Base-by-base conservation (phyloP, 1,284 basidiomycete species). In the Wallemia mellicola region DNA sequence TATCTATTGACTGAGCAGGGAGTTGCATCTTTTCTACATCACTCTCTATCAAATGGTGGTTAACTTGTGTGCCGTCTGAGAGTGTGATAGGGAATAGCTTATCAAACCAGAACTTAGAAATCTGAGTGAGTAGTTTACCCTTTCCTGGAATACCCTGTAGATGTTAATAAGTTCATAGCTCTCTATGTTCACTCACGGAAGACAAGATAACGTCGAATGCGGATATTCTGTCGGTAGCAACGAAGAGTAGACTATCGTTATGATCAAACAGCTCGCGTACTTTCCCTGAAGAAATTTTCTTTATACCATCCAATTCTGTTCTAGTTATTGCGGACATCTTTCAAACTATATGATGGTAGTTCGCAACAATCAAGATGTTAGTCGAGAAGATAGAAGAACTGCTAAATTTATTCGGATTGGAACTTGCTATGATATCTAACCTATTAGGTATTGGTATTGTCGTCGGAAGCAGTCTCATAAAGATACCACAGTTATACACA, bases 71-170 rank as follows among this genome's bases (percentile, higher is more conserved):
- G 30, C 27, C 30, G 60, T 30, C 38, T 17, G n/a, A 38, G 62
- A 32, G 69, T 63, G 28, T 68, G 65, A 87, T 77, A 61, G 79
- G 68, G 55, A 70, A 71, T 38, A 92, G 79, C 67, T 83, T 83
- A 60, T 82, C 72, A 72, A 98, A 98, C 91, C 92, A 98, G 75
- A 92, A 96, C 58, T 84, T 73, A 19, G 91, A 95, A 62, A 96
- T 79, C 62, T 81, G 75, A 19, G 89, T 95, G 58, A 99, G 75
- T 22, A 95, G 77, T 65, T 81, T 81, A 61, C 94, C 92, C 71
- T 98, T 96, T 65, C 81, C 80, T 17, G 92, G 88, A 61, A 96
- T 88, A 22, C 88, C 88, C 91, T 91, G 69, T 59, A 27, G 14
- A n/a, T 11, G 38, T 11, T 25, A 38, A 26, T 33, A 27, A 24